Percentiles rank a stretch among this genome's conserved stretches.
Evolutionary conservation across 331 rosid genomes (phyloP).

Genomic region (Arachis monticola): DNA sequence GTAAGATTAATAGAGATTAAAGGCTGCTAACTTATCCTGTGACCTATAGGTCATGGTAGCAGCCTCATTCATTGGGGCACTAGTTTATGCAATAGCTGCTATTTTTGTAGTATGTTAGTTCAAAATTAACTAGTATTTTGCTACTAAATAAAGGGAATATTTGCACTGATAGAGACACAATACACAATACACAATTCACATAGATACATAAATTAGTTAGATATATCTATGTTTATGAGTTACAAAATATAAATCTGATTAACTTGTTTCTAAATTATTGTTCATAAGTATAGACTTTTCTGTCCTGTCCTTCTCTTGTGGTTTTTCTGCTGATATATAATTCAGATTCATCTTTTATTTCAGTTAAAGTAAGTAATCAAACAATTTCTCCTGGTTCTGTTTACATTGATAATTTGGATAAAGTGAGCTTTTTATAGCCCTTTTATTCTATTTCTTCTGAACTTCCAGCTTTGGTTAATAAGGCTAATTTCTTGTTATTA

Average conservation of each 20-base stretch:
- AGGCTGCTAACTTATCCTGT: too few relatives aligned
- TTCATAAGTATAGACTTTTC: neutral
- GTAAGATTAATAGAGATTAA: too few relatives aligned
- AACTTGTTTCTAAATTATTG: constrained; percentile 14
- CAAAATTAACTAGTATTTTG: neutral
- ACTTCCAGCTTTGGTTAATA: constrained; percentile 28
- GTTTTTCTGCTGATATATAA: constrained; percentile 41
- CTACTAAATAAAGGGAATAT: constrained; percentile 25
- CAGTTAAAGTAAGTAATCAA: constrained; percentile 45
- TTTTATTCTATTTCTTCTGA: constrained; percentile 18
- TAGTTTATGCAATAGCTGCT: neutral
- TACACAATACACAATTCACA: neutral
- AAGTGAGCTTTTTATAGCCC: constrained; percentile 44
- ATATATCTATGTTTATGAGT: neutral
- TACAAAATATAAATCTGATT: neutral
- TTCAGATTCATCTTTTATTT: constrained; percentile 53
- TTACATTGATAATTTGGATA: constrained; percentile 38
- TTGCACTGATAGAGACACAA: neutral
- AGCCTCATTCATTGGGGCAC: too few relatives aligned
- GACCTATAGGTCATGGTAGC: too few relatives aligned
- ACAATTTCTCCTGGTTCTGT: constrained; percentile 48
- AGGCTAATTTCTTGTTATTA: constrained; percentile 8
- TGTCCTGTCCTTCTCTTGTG: constrained; percentile 26
- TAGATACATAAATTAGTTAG: neutral
- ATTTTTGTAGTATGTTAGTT: neutral